These are phyloP conservation scores for Plasmodium blacklocki DNA, from an alignment of 169 alveolate genomes.

Conservation along the genomic window DNA sequence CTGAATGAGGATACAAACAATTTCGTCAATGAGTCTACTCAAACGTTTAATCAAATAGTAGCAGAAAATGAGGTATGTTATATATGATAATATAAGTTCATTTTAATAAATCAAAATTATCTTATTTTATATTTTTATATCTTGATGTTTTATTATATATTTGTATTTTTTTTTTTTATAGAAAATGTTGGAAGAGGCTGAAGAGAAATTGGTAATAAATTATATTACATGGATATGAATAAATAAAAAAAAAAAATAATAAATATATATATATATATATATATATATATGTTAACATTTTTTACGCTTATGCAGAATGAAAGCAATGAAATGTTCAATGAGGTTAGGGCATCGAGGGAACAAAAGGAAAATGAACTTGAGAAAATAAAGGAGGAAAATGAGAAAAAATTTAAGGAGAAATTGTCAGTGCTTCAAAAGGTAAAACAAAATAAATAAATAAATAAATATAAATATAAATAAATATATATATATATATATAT, in stretches of 20 bases:
- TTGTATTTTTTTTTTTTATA: constrained; percentile 1
- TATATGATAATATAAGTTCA: not conserved
- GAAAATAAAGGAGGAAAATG: constrained; percentile 64
- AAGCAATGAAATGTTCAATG: constrained; percentile 44
- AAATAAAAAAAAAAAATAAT: too few species aligned
- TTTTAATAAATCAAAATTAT: not conserved
- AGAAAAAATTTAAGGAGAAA: constrained; percentile 46
- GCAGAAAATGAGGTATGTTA: constrained; percentile 45
- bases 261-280: too few species aligned
- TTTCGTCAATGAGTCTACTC: constrained; percentile 19
- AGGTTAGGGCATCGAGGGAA: constrained; percentile 46
- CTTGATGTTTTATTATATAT: not conserved
- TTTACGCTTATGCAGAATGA: constrained; percentile 13
- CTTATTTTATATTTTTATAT: not conserved
- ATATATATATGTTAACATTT: not conserved
- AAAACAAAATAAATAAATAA: not conserved
- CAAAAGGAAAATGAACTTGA: constrained; percentile 54
- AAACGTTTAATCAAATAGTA: constrained; percentile 23
- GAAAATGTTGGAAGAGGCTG: constrained; percentile 59
- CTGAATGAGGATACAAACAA: constrained; percentile 32
- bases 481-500: not conserved
- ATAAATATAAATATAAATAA: not conserved
- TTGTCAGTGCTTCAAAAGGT: constrained; percentile 58
- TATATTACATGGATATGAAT: not conserved
- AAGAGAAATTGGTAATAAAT: constrained; percentile 37